Percentiles rank a stretch among this genome's conserved stretches.
Conservation (phyloP, 495 filamentous ascomycete genomes). For the Penicillium herquei region DNA sequence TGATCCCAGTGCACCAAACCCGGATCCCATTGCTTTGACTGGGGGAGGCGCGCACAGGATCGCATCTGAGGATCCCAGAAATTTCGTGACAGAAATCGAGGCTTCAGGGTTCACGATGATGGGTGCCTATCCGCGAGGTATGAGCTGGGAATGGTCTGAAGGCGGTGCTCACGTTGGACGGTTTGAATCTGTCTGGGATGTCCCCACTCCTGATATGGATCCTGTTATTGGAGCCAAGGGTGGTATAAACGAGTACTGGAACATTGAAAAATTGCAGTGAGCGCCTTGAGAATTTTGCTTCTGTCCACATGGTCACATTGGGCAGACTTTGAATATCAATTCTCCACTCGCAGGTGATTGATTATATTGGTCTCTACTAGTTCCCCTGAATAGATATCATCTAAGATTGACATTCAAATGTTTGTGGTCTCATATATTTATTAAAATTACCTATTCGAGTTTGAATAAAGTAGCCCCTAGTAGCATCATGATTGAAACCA, state of each 20-base stretch:
- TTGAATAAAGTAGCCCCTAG: too few species aligned
- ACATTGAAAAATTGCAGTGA: too few species aligned
- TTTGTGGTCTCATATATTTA: too few species aligned
- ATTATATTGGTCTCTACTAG: too few species aligned
- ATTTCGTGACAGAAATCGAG: slow-evolving; percentile 4
- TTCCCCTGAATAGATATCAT: too few species aligned
- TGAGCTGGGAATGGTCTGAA: slow-evolving; percentile 10
- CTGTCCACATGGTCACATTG: too few species aligned
- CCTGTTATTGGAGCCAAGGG: slow-evolving; percentile 23
- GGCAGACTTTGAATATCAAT: too few species aligned
- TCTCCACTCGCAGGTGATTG: too few species aligned
- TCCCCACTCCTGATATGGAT: slow-evolving; percentile 32
- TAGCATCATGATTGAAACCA: too few species aligned
- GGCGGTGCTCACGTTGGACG: slow-evolving; percentile 10
- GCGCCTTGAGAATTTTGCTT: too few species aligned
- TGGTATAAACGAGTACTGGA: slow-evolving; percentile 1
- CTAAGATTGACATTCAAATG: too few species aligned
- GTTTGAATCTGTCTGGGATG: slow-evolving; percentile 16
- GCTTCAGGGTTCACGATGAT: slow-evolving; percentile 18
- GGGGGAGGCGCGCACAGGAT: slow-evolving; percentile 8
- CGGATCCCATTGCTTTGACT: slow-evolving; percentile 15
- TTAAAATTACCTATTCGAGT: too few species aligned
- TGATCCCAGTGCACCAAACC: slow-evolving; percentile 14
- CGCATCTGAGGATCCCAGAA: slow-evolving; percentile 11
- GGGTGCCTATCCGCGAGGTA: slow-evolving; percentile 13